Conservation (phyloP, 306 rosid species). For the Pyrus bretschneideri region DNA sequence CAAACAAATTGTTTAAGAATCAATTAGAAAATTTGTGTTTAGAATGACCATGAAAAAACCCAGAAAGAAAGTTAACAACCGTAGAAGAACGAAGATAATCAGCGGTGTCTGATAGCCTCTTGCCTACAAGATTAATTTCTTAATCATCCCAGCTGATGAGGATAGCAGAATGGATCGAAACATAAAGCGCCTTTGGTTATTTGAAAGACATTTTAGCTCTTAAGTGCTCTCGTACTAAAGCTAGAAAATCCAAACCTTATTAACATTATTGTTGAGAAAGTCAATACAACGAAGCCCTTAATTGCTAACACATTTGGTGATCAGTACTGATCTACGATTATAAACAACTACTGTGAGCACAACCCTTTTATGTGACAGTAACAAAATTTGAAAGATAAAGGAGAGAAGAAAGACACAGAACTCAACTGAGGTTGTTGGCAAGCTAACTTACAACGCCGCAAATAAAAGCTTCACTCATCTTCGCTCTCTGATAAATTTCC, state of each 20-base stretch:
- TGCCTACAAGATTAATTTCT: not conserved
- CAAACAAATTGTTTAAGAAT: too few relatives aligned
- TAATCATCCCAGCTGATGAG: not conserved
- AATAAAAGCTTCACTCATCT: constrained; percentile 23
- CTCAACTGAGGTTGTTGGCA: constrained; percentile 3
- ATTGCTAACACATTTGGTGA: not conserved
- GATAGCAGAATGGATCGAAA: not conserved
- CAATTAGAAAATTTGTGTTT: not conserved
- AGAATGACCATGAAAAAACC: not conserved
- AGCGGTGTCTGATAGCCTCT: too few relatives aligned
- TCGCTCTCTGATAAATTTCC: constrained; percentile 26
- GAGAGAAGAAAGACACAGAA: not conserved
- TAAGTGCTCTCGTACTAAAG: too few relatives aligned
- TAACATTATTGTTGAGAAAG: not conserved
- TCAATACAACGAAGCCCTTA: not conserved
- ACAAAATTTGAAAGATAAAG: not conserved
- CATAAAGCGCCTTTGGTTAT: not conserved
- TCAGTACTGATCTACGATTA: not conserved
- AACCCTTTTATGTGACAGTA: not conserved
- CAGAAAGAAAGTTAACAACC: not conserved
- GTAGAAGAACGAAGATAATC: not conserved
- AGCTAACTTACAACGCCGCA: constrained; percentile 21
- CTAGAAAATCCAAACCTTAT: not conserved
- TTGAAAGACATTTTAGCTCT: not conserved
- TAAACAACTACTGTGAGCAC: not conserved